Evolutionary conservation across 441 rosid genomes (phyloP).

Genomic region (Macaranga tanarius): DNA sequence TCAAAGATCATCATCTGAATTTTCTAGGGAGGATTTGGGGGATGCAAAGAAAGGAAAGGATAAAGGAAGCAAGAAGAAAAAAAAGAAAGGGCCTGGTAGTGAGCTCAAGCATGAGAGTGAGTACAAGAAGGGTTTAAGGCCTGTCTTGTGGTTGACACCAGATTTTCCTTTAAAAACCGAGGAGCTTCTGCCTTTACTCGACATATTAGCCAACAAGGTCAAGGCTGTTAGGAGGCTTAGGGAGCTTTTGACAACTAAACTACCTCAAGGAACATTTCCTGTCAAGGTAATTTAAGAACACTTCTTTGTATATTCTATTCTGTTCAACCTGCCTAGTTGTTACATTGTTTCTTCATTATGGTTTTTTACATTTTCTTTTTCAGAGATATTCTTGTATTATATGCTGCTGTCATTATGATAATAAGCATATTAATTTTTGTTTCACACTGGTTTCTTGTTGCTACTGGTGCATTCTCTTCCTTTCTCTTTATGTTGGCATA

Average conservation of each 20-base stretch:
- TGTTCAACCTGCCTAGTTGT: not conserved
- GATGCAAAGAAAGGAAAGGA: slow-evolving; percentile 73
- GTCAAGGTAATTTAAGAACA: slow-evolving; percentile 63
- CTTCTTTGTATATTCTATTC: not conserved
- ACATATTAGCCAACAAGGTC: slow-evolving; percentile 95
- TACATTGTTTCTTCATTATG: not conserved
- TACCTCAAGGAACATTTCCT: slow-evolving; percentile 92
- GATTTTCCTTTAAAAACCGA: slow-evolving; percentile 90
- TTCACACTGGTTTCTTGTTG: not conserved
- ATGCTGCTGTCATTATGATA: slow-evolving; percentile 3
- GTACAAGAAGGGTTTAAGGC: slow-evolving; percentile 94
- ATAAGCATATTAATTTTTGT: not conserved
- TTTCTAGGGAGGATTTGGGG: slow-evolving; percentile 51
- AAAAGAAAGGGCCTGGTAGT: slow-evolving; percentile 56
- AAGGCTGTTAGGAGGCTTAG: slow-evolving; percentile 95
- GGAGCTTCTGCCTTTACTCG: slow-evolving; percentile 89
- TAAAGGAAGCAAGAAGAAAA: slow-evolving; percentile 68
- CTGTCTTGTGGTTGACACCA: slow-evolving; percentile 92
- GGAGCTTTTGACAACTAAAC: slow-evolving; percentile 96
- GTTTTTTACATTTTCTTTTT: not conserved
- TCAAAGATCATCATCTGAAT: slow-evolving; percentile 56
- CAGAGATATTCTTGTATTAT: not conserved
- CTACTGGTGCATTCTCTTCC: not conserved
- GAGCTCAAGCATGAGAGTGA: slow-evolving; percentile 86
- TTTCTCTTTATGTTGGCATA: not conserved